Percentiles rank a stretch among this genome's conserved stretches.
These are phyloP conservation scores for Apiospora hydei DNA, from an alignment of 2,329 filamentous ascomycete genomes.

Conservation along the genomic window DNA sequence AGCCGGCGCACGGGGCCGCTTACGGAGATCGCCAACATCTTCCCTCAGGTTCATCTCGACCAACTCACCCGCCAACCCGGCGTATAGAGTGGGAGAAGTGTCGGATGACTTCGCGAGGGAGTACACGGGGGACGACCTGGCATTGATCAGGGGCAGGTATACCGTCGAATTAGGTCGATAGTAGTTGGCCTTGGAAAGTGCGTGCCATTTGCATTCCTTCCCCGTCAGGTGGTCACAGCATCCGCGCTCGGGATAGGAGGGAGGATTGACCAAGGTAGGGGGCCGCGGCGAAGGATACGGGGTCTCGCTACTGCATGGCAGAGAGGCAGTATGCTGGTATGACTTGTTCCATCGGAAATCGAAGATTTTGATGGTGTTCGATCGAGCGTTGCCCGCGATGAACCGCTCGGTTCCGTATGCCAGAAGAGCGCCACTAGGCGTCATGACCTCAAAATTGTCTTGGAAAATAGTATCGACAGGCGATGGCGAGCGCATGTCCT, in stretches of 20 bases:
- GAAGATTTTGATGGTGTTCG: conserved; percentile 56
- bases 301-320: conserved; percentile 50
- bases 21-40: conserved; percentile 21
- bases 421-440: conserved; percentile 55
- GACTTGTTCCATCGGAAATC: conserved; percentile 59
- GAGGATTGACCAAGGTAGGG: conserved; percentile 34
- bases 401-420: conserved; percentile 60
- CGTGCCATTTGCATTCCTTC: conserved; percentile 56
- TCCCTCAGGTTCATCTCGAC: conserved; percentile 50
- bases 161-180: conserved; percentile 59
- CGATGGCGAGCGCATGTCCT: conserved; percentile 58
- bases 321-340: conserved; percentile 57
- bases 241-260: conserved; percentile 28
- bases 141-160: conserved; percentile 45
- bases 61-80: conserved; percentile 56
- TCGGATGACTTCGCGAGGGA: conserved; percentile 57
- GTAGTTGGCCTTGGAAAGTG: conserved; percentile 48
- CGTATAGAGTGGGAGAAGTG: conserved; percentile 55
- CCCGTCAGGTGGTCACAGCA: conserved; percentile 46
- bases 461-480: conserved; percentile 57
- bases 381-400: conserved; percentile 54
- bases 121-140: conserved; percentile 47
- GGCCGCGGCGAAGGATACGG: conserved; percentile 47
- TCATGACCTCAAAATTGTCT: conserved; percentile 58
- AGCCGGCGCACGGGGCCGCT: not conserved